Conservation (phyloP, 2,329 filamentous ascomycete species). For the Ophiostoma himal-ulmi region DNA sequence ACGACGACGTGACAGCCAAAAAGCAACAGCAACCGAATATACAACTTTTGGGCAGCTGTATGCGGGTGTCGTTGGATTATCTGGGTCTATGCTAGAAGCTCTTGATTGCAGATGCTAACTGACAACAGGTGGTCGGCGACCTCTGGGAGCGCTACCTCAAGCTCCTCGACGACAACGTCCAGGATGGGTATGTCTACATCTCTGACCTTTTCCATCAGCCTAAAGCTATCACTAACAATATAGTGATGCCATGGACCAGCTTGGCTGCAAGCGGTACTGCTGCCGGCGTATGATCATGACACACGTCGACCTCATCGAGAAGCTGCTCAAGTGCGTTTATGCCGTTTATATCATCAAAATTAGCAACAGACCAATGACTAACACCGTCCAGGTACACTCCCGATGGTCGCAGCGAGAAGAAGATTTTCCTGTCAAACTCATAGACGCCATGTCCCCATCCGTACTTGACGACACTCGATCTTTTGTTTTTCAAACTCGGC, state of each 20-base stretch:
- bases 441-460: constrained; percentile 13
- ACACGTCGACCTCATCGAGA: constrained; percentile 97
- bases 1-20: not conserved
- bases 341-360: not conserved
- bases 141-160: constrained; percentile 95
- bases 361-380: not conserved
- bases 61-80: not conserved
- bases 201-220: not conserved
- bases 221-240: constrained; percentile 16
- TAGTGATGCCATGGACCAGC: constrained; percentile 92
- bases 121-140: constrained; percentile 78
- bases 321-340: constrained; percentile 74
- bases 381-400: constrained; percentile 50
- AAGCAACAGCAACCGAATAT: too few species aligned
- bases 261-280: constrained; percentile 93
- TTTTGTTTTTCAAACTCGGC: not conserved
- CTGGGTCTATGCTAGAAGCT: not conserved
- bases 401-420: constrained; percentile 58
- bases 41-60: not conserved
- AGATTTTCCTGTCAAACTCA: constrained; percentile 37
- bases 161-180: constrained; percentile 70
- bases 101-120: constrained; percentile 29
- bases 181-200: constrained; percentile 59
- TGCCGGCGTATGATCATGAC: constrained; percentile 99
- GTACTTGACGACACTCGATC: not conserved